Percentiles rank a stretch among this genome's conserved stretches.
Evolutionary conservation across 108 stramenopile genomes (phyloP).

Genomic region (Skeletonema potamos): DNA sequence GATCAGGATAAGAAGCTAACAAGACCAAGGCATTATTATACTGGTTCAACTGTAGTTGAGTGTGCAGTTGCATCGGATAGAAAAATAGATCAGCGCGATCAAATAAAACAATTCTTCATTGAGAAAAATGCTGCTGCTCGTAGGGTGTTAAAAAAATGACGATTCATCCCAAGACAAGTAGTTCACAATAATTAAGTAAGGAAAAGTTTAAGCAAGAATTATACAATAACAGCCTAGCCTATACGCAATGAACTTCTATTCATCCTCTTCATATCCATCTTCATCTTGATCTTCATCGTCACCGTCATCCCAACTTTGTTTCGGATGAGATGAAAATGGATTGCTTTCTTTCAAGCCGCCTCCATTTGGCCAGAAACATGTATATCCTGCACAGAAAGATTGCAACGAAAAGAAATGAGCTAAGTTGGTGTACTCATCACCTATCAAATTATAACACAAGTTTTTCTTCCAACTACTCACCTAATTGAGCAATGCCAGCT

Average conservation of each 20-base stretch:
- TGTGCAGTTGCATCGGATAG: neutral
- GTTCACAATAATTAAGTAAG: neutral
- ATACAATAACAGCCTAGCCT: neutral
- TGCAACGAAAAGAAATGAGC: neutral
- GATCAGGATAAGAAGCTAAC: neutral
- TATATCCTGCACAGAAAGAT: constrained; percentile 18
- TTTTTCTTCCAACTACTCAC: neutral
- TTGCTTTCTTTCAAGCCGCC: constrained; percentile 44
- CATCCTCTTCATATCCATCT: neutral
- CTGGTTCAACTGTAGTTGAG: neutral
- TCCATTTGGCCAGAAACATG: constrained; percentile 49
- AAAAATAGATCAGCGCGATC: neutral
- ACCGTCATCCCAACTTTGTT: neutral
- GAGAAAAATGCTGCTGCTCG: neutral
- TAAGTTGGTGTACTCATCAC: neutral
- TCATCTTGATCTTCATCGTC: neutral
- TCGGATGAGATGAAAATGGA: neutral
- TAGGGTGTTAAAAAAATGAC: neutral
- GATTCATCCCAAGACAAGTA: neutral
- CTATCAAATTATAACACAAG: neutral
- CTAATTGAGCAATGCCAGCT: constrained; percentile 44
- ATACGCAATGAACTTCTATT: neutral
- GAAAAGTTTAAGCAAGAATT: neutral
- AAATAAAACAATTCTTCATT: neutral
- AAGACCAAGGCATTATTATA: neutral